Evolutionary conservation across 345 rosid genomes (phyloP).

Genomic region (Brassica cretica): DNA sequence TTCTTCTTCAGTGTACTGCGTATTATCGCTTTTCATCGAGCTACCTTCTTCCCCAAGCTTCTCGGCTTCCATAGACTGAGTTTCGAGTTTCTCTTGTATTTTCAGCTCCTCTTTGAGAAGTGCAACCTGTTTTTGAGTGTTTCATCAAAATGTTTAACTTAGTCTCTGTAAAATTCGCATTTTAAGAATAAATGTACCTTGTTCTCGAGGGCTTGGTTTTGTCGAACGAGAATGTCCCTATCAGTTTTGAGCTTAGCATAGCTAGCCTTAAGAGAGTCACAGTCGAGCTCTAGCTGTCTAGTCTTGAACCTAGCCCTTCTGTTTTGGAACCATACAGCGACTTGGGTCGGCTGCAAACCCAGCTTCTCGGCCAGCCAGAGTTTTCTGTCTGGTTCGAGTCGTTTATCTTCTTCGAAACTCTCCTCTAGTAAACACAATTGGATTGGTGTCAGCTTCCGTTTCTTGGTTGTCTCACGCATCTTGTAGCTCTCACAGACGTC

Average conservation of each 20-base stretch:
- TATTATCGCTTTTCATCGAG: neutral
- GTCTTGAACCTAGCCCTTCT: constrained; percentile 72
- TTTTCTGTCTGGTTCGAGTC: constrained; percentile 77
- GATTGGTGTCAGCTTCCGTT: constrained; percentile 56
- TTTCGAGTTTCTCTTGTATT: constrained; percentile 26
- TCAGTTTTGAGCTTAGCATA: constrained; percentile 64
- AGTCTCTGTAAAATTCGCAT: neutral
- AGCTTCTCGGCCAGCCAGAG: constrained; percentile 63
- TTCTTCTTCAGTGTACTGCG: constrained; percentile 20
- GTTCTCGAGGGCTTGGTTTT: constrained; percentile 49
- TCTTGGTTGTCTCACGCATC: constrained; percentile 43
- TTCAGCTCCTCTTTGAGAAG: constrained; percentile 52
- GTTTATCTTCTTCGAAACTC: constrained; percentile 65
- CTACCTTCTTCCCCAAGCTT: constrained; percentile 34
- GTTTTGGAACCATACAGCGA: constrained; percentile 83
- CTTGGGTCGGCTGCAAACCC: constrained; percentile 80
- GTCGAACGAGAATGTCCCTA: constrained; percentile 48
- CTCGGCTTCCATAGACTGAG: constrained; percentile 2
- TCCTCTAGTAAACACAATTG: constrained; percentile 72
- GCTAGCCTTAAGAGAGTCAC: constrained; percentile 48
- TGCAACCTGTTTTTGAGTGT: constrained; percentile 46
- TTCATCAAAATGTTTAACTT: neutral
- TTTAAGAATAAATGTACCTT: constrained; percentile 46
- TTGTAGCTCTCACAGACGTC: constrained; percentile 25
- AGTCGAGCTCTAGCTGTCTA: constrained; percentile 68